Percentiles rank a stretch among this genome's conserved stretches.
phyloP scores from a whole-genome alignment of 2,329 filamentous ascomycete genomes.

The Nakataea oryzae region DNA sequence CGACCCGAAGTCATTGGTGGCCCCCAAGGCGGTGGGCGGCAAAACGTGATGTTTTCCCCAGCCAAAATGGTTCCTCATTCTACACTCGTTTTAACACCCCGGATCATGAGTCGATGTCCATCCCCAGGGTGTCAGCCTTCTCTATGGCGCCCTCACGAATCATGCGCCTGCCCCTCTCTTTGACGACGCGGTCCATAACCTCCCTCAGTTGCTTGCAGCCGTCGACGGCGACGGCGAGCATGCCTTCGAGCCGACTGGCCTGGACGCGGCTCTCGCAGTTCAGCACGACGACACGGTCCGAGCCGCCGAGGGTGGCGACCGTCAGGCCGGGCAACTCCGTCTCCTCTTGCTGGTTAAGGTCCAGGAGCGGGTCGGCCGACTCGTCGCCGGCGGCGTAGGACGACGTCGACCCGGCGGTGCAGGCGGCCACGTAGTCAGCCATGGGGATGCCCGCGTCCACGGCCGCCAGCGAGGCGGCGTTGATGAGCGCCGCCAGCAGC shows the following conservation, averaged over 20 bases:
- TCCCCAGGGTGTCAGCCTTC: slow-evolving; percentile 34
- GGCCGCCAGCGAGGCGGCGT: slow-evolving; percentile 82
- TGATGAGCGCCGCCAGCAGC: slow-evolving; percentile 79
- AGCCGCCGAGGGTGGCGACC: slow-evolving; percentile 65
- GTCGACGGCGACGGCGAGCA: slow-evolving; percentile 86
- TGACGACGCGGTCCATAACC: slow-evolving; percentile 72
- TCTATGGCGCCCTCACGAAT: slow-evolving; percentile 43
- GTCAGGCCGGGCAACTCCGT: slow-evolving; percentile 84
- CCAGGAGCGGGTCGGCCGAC: slow-evolving; percentile 64
- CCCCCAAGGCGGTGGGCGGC: neutral
- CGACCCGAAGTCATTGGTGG: neutral
- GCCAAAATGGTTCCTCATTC: neutral
- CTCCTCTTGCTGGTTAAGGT: slow-evolving; percentile 72
- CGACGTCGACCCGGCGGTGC: slow-evolving; percentile 73
- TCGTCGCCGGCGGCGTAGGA: slow-evolving; percentile 56
- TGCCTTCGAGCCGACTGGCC: slow-evolving; percentile 70
- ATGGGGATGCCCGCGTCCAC: slow-evolving; percentile 94
- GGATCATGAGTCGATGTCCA: slow-evolving; percentile 33
- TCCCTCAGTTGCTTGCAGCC: slow-evolving; percentile 79
- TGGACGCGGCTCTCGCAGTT: slow-evolving; percentile 87
- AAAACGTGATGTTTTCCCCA: neutral
- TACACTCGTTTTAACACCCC: neutral
- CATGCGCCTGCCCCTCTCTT: slow-evolving; percentile 57
- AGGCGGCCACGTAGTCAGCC: slow-evolving; percentile 82
- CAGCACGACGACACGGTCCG: slow-evolving; percentile 66